Conservation (phyloP, 495 filamentous ascomycete genomes). For the Penicillium macrosclerotiorum region DNA sequence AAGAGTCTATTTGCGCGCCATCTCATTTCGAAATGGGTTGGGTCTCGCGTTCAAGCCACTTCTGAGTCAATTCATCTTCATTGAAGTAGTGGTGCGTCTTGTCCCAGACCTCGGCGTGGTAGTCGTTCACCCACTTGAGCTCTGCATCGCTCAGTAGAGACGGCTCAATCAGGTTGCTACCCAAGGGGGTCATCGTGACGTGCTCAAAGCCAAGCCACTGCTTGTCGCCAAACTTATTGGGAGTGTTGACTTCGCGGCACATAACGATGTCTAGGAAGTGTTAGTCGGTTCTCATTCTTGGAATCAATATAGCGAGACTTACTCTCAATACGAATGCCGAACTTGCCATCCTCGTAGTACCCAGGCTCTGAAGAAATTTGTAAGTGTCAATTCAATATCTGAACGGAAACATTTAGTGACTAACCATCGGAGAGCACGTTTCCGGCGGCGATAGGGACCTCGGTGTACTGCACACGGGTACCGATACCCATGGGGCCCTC, state of each 20-base stretch:
- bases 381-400: slow-evolving; percentile 14
- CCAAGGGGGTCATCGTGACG: slow-evolving; percentile 95
- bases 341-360: slow-evolving; percentile 96
- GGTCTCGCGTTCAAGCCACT: slow-evolving; percentile 88
- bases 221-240: slow-evolving; percentile 86
- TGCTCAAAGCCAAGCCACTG: slow-evolving; percentile 94
- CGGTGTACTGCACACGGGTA: slow-evolving; percentile 84
- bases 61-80: slow-evolving; percentile 61
- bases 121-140: slow-evolving; percentile 82
- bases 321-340: slow-evolving; percentile 98
- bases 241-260: slow-evolving; percentile 81
- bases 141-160: slow-evolving; percentile 71
- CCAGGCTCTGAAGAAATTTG: slow-evolving; percentile 70
- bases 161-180: slow-evolving; percentile 81
- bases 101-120: slow-evolving; percentile 75
- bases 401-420: slow-evolving; percentile 6
- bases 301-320: slow-evolving; percentile 18
- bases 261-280: slow-evolving; percentile 65
- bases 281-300: slow-evolving; percentile 12
- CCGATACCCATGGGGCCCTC: slow-evolving; percentile 97
- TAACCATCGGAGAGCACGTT: slow-evolving; percentile 85
- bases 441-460: slow-evolving; percentile 84
- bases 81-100: slow-evolving; percentile 84
- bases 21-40: slow-evolving; percentile 44
- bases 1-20: not conserved